A percentile compares a stretch with the other conserved stretches of the same genome.
phyloP scores from a whole-genome alignment of 129 eudicot species.

The Arctium lappa region DNA sequence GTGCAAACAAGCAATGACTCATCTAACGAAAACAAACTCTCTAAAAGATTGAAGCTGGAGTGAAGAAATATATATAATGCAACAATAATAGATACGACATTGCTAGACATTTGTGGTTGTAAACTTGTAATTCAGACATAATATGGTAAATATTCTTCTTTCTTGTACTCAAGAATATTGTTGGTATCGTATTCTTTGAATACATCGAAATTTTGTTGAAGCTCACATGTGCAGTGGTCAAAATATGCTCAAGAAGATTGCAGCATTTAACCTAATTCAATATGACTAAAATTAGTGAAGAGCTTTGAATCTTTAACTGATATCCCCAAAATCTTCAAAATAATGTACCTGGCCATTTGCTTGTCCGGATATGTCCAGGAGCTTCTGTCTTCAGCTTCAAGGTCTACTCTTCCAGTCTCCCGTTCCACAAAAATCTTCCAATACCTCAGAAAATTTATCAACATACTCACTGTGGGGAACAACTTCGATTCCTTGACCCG shows the following conservation, averaged over 20 bases:
- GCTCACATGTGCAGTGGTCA: not conserved
- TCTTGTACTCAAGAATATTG: not conserved
- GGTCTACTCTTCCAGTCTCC: too few species aligned
- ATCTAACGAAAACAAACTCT: not conserved
- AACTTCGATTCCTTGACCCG: not conserved
- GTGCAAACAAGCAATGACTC: not conserved
- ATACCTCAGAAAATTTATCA: not conserved
- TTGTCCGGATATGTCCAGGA: too few species aligned
- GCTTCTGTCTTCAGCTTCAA: too few species aligned
- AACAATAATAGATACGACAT: not conserved
- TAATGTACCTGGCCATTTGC: not conserved
- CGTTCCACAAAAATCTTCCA: too few species aligned
- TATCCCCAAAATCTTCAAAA: not conserved
- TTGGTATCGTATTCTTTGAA: not conserved
- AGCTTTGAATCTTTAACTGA: too few species aligned
- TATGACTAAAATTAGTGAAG: not conserved
- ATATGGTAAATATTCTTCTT: not conserved
- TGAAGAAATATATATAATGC: not conserved
- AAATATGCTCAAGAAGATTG: not conserved
- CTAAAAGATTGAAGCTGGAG: slow-evolving; percentile 12
- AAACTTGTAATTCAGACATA: not conserved
- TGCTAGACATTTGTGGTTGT: not conserved
- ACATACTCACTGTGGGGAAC: not conserved
- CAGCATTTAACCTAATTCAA: not conserved
- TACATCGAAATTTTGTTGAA: not conserved